Base-by-base conservation (phyloP, 2,329 filamentous ascomycete species). In the Fusarium sp. region DNA sequence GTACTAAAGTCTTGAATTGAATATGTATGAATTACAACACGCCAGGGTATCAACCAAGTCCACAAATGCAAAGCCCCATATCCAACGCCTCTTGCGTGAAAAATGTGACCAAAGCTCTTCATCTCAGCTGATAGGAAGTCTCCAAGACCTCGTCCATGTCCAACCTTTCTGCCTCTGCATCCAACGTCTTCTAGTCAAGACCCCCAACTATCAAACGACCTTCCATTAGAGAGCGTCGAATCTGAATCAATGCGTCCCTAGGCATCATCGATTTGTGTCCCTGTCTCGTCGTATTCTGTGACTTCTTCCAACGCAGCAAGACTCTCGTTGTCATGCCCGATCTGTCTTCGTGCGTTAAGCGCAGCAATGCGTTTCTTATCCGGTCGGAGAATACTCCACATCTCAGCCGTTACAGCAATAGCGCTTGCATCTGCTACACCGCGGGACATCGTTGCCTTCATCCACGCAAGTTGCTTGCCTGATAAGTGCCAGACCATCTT, bases 401-500 rank as follows among this genome's bases (percentile, higher is more conserved):
- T 76, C 17, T 66, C 58, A 0, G 80, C 75, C 3, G 76, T 76
- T 25, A 85, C 73, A 0, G 78, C 48, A 1, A 80, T 73, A 5
- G 53, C 75, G 58, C 52, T 63, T 7, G 58, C 59, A 4, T 65
- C 57, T 1, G 46, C 36, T 23, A 29, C 59, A 42, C 58, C 69
- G 47, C 65, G 73, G 11, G 69, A 66, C 33, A 53, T 39, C 20
- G 55, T 64, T 0, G 80, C 78, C 69, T 88, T 88, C 58, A 88
- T 77, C 33, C 74, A 73, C 10, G 78, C 80, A 4, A 87, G 77
- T 70, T 87, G 84, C 2, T 74, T 76, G 0, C 85, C 85, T 0
- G 81, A 81, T 61, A 87, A 79, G 13, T 73, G 74, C 83, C 84
- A 88, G 2, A 78, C 71, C 51, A 87, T 82, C 1, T 40, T 67